A percentile compares a stretch with the other conserved stretches of the same genome.
Conservation (phyloP, 305 asterid genomes). For the Fraxinus sp. region DNA sequence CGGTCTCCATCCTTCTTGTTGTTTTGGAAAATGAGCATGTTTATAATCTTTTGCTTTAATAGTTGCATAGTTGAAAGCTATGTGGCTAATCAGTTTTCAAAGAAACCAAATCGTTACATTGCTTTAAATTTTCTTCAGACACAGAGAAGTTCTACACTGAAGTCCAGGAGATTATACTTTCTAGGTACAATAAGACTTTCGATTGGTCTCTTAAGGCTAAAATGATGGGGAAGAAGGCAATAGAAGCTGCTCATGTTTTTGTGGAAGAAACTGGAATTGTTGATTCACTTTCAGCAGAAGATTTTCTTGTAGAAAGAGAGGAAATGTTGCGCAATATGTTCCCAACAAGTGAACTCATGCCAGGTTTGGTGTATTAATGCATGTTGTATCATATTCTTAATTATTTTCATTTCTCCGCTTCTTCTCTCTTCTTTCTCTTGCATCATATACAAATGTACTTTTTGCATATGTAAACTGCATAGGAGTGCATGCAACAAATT, state of each 20-base stretch:
- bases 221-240: slow-evolving; percentile 98
- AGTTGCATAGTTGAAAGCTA: not conserved
- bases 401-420: not conserved
- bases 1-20: not conserved
- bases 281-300: slow-evolving; percentile 76
- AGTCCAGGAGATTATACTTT: slow-evolving; percentile 86
- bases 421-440: slow-evolving; percentile 6
- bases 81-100: slow-evolving; percentile 3
- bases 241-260: slow-evolving; percentile 89
- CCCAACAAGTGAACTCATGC: slow-evolving; percentile 88
- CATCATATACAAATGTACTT: not conserved
- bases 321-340: slow-evolving; percentile 69
- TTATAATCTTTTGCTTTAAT: not conserved
- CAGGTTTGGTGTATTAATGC: slow-evolving; percentile 46
- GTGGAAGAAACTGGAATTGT: slow-evolving; percentile 83
- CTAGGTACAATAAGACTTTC: slow-evolving; percentile 85
- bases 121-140: slow-evolving; percentile 47
- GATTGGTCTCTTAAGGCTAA: slow-evolving; percentile 95
- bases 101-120: slow-evolving; percentile 8
- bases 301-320: slow-evolving; percentile 89
- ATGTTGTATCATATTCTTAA: not conserved
- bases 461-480: not conserved
- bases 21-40: not conserved
- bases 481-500: not conserved
- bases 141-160: slow-evolving; percentile 90